A percentile compares a stretch with the other conserved stretches of the same genome.
Conservation (phyloP, 805 yeast species). For the Kodamaea nitidulidarum region DNA sequence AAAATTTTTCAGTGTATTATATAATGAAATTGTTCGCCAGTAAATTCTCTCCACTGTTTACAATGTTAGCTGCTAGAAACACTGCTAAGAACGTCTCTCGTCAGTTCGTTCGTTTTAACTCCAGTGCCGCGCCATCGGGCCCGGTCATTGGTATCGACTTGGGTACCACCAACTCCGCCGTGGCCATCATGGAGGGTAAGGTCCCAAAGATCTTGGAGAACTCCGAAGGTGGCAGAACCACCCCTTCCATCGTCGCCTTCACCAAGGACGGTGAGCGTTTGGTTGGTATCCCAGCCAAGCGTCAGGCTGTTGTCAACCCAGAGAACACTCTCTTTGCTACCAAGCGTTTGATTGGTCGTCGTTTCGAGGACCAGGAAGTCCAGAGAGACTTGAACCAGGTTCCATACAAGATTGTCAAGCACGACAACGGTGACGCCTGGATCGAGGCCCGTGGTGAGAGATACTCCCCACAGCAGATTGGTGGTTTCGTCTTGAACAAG, state of each 20-base stretch:
- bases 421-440: slow-evolving; percentile 95
- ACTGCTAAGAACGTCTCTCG: slow-evolving; percentile 35
- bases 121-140: slow-evolving; percentile 35
- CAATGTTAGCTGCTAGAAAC: slow-evolving; percentile 43
- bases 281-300: slow-evolving; percentile 93
- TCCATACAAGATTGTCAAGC: slow-evolving; percentile 88
- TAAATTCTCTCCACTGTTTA: slow-evolving; percentile 15
- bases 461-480: slow-evolving; percentile 94
- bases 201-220: slow-evolving; percentile 76
- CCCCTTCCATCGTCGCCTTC: slow-evolving; percentile 94
- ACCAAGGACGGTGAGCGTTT: slow-evolving; percentile 86
- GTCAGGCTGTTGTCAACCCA: slow-evolving; percentile 93
- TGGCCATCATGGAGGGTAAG: slow-evolving; percentile 78
- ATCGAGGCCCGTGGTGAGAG: slow-evolving; percentile 81
- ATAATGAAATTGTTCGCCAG: slow-evolving; percentile 10
- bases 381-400: slow-evolving; percentile 84
- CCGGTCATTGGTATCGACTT: slow-evolving; percentile 81
- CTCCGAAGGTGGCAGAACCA: slow-evolving; percentile 60
- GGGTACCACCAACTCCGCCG: slow-evolving; percentile 90
- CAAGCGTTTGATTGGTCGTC: slow-evolving; percentile 90
- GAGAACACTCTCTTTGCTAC: slow-evolving; percentile 93
- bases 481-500: slow-evolving; percentile 88
- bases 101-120: slow-evolving; percentile 31
- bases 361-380: slow-evolving; percentile 84
- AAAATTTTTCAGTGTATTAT: slow-evolving; percentile 8